Evolutionary conservation across 2,329 filamentous ascomycete species (phyloP).

Genomic region (Calonectria pseudoturangicola): DNA sequence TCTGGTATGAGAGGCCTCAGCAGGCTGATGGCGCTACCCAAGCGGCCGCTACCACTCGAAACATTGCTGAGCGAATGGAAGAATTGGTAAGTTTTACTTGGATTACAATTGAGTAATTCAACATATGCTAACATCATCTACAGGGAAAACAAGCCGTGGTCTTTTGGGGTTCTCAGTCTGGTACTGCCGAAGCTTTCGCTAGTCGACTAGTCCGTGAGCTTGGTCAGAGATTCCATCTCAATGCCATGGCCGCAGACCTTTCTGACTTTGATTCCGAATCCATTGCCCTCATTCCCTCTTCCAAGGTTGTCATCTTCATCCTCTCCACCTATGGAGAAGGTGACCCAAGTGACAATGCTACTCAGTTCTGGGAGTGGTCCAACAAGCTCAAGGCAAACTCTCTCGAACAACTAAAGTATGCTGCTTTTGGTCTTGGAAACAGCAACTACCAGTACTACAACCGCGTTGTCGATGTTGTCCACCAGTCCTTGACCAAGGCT

Average conservation of each 20-base stretch:
- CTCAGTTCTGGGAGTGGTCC: conserved; percentile 52
- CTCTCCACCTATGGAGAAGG: conserved; percentile 61
- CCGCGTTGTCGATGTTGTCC: conserved; percentile 53
- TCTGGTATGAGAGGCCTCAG: conserved; percentile 37
- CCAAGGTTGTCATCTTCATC: conserved; percentile 57
- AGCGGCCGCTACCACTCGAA: conserved; percentile 29
- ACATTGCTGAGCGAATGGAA: conserved; percentile 38
- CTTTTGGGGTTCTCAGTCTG: conserved; percentile 41
- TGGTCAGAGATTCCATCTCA: conserved; percentile 32
- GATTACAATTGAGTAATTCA: background rate
- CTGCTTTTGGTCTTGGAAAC: conserved; percentile 59
- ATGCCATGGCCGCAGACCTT: conserved; percentile 59
- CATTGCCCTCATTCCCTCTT: conserved; percentile 53
- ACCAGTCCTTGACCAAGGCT: conserved; percentile 44
- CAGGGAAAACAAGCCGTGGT: conserved; percentile 38
- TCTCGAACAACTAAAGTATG: conserved; percentile 51
- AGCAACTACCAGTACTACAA: conserved; percentile 61
- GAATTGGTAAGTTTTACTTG: conserved; percentile 29
- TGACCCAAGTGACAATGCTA: conserved; percentile 60
- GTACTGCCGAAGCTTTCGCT: conserved; percentile 38
- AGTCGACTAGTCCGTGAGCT: conserved; percentile 34
- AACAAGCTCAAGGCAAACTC: conserved; percentile 34
- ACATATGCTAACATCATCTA: background rate
- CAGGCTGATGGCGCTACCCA: conserved; percentile 30
- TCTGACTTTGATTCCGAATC: conserved; percentile 65